Evolutionary conservation across 75 land plant genomes (phyloP), one percentile per base, ranked within the genome.

Genomic region (Cryptomeria japonica): DNA sequence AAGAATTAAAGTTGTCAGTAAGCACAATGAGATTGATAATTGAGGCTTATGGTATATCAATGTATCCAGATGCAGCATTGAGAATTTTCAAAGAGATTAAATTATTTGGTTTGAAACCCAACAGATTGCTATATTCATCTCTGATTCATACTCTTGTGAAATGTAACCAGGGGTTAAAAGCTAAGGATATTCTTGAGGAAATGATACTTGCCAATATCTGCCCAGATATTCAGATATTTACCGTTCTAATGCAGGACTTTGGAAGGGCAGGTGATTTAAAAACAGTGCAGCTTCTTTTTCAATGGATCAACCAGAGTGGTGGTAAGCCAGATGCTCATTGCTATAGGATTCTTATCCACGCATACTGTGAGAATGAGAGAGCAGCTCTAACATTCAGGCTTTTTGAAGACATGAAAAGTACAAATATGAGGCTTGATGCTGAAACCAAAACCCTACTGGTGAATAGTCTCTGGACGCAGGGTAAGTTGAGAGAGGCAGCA

Each of bases 381-480:
- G 88, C 95, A 15, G 91, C 94, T 28, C 86, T 93, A 82, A 95
- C 95, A 39, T 84, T 87, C 86, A 91, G 93, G 61, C 86, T 87
- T 80, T 94, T 95, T 86, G 94, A 94, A 64, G 96, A 94, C 82
- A 91, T 93, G 94, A 86, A 83, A 72, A 92, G 82, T 68, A 80
- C 87, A 14, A 87, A 82, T 5, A 25, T 93, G 80, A 32, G 82
- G 41, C 96, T 91, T 11, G 95, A 94, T 91, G 85, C 70, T 47
- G 86, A 49, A 61, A 93, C 93, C 14, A 90, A 93, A 88, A 44
- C 84, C 5, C 75, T 93, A 84, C 94, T 95, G 28, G 90, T 90
- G 34, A 95, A 90, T 87, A 90, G 94, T 87, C 89, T 93, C 15
- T 93, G 96, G 96, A 88, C 92, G 39, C 95, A 95, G 87, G 95